Evolutionary conservation across 805 yeast genomes (phyloP).

Genomic region (Yarrowia sp.): DNA sequence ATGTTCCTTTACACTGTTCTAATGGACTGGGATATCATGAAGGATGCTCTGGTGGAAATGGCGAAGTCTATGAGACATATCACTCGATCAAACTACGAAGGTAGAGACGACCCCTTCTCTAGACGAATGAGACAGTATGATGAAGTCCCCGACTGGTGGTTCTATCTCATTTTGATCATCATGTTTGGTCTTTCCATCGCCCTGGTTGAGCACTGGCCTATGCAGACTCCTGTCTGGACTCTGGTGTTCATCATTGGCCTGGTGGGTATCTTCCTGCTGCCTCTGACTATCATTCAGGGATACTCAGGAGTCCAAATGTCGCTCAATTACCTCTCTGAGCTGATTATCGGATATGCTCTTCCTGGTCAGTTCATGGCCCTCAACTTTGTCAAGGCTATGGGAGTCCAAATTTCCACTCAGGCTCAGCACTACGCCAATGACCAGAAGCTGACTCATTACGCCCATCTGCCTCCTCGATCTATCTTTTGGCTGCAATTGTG

Average conservation of each 20-base stretch:
- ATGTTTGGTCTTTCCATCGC: conserved; percentile 51
- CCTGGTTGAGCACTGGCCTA: conserved; percentile 52
- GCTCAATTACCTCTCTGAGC: conserved; percentile 66
- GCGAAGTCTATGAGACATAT: conserved; percentile 5
- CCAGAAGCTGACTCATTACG: conserved; percentile 66
- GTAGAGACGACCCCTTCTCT: conserved; percentile 42
- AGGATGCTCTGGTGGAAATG: conserved; percentile 41
- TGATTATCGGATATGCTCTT: conserved; percentile 68
- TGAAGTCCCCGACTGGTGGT: conserved; percentile 83
- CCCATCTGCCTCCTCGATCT: conserved; percentile 65
- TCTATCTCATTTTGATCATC: conserved; percentile 55
- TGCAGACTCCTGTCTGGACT: conserved; percentile 67
- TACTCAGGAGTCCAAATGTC: conserved; percentile 64
- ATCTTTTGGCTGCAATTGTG: conserved; percentile 55
- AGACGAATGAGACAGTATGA: conserved; percentile 59
- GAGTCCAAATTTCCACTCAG: conserved; percentile 67
- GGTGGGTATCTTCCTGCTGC: conserved; percentile 63
- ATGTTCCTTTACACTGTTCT: conserved; percentile 46
- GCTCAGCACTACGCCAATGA: conserved; percentile 63
- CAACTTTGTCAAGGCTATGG: conserved; percentile 66
- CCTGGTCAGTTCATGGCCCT: conserved; percentile 70
- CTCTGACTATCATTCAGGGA: conserved; percentile 64
- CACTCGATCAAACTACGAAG: conserved; percentile 16
- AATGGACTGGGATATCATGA: conserved; percentile 40
- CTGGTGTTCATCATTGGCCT: conserved; percentile 61